Conservation (phyloP, 805 yeast species). For the Groenewaldozyma tartarivorans region DNA sequence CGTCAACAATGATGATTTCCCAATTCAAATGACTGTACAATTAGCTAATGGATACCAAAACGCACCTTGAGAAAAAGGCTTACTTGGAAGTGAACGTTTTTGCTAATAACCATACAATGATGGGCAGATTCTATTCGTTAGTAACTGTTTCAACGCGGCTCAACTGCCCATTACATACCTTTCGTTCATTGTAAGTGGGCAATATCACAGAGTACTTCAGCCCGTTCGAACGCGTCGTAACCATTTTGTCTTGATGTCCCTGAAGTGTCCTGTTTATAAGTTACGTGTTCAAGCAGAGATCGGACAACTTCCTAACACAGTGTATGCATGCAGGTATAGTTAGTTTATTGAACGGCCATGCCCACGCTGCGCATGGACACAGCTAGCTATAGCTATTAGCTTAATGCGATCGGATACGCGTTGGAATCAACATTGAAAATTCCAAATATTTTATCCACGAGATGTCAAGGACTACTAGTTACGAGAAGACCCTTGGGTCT, state of each 20-base stretch:
- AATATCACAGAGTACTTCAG: conserved; percentile 63
- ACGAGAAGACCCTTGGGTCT: conserved; percentile 3
- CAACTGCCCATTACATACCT: conserved; percentile 18
- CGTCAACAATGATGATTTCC: conserved; percentile 74
- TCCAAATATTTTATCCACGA: too few relatives aligned
- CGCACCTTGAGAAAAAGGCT: conserved; percentile 2
- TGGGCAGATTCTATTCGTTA: conserved; percentile 41
- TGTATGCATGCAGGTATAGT: too few relatives aligned
- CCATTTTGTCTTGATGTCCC: conserved; percentile 2
- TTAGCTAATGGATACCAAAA: background rate
- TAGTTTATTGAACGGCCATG: too few relatives aligned
- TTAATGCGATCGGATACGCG: too few relatives aligned
- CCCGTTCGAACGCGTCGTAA: conserved; percentile 1
- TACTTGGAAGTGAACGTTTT: conserved; percentile 47
- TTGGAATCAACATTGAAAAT: too few relatives aligned
- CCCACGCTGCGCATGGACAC: too few relatives aligned
- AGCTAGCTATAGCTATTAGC: too few relatives aligned
- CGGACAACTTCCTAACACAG: too few relatives aligned
- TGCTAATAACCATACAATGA: conserved; percentile 58
- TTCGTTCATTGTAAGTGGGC: conserved; percentile 71
- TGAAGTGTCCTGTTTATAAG: too few relatives aligned
- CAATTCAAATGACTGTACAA: conserved; percentile 43
- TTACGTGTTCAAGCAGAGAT: too few relatives aligned
- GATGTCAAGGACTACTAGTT: conserved; percentile 1
- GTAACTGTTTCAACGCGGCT: background rate